phyloP scores from a whole-genome alignment of 78 protist genomes.

The Guillardia theta region DNA sequence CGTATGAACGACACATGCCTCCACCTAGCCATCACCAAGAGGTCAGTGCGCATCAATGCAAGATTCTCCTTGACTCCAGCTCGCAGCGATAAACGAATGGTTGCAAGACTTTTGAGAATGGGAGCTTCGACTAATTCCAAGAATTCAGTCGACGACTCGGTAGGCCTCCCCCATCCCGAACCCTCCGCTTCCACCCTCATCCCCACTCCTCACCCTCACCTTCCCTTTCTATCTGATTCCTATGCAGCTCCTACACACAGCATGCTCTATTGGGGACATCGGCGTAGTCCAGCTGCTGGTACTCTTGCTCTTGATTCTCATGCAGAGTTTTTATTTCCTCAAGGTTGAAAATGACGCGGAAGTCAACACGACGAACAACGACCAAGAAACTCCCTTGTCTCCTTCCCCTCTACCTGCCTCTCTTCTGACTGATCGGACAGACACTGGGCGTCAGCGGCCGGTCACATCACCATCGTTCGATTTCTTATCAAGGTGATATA shows the following conservation, averaged over 20 bases:
- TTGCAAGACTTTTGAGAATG: neutral
- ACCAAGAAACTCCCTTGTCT: neutral
- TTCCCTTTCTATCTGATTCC: too few relatives aligned
- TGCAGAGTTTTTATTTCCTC: too few relatives aligned
- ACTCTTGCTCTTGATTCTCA: too few relatives aligned
- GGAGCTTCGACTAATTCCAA: too few relatives aligned
- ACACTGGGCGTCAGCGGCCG: slow-evolving; percentile 10
- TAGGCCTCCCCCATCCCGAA: too few relatives aligned
- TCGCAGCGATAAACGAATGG: neutral
- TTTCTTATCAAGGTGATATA: neutral
- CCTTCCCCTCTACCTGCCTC: too few relatives aligned
- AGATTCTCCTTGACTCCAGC: too few relatives aligned
- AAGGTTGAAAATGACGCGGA: neutral
- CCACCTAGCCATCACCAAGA: slow-evolving; percentile 12
- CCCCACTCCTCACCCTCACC: too few relatives aligned
- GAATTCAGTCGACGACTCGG: neutral
- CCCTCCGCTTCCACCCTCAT: too few relatives aligned
- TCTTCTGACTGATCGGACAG: too few relatives aligned
- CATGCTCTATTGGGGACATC: neutral
- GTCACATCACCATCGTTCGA: neutral
- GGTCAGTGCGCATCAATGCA: too few relatives aligned
- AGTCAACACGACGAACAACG: neutral
- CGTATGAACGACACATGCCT: neutral
- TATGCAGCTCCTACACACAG: neutral
- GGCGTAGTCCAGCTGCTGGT: neutral